Conservation (phyloP, 495 filamentous ascomycete genomes). For the Bathelium albidoporum region DNA sequence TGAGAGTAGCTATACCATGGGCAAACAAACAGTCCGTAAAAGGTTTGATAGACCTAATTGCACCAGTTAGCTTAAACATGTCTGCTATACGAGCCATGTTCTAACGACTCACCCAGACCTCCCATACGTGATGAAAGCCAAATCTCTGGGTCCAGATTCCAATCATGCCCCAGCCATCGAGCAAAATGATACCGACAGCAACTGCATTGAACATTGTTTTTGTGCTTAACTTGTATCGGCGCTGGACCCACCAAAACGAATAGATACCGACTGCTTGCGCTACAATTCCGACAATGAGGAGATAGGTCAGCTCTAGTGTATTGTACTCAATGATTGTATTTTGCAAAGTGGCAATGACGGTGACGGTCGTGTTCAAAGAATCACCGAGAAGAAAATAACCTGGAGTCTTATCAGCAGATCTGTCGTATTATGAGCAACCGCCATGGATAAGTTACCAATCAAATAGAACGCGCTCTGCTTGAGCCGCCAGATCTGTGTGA, state of each 20-base stretch:
- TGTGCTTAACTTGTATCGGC: slow-evolving; percentile 40
- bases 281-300: slow-evolving; percentile 52
- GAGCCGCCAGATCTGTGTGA: slow-evolving; percentile 49
- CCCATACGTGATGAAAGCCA: slow-evolving; percentile 54
- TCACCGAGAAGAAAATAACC: slow-evolving; percentile 57
- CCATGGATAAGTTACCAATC: slow-evolving; percentile 34
- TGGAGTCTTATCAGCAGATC: slow-evolving; percentile 9
- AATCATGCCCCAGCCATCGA: slow-evolving; percentile 58
- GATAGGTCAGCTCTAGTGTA: slow-evolving; percentile 49
- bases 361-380: slow-evolving; percentile 57
- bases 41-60: slow-evolving; percentile 44
- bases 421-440: background rate
- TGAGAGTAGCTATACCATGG: slow-evolving; percentile 61
- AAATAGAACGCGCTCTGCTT: slow-evolving; percentile 56
- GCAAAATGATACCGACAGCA: slow-evolving; percentile 45
- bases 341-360: slow-evolving; percentile 53
- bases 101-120: slow-evolving; percentile 38
- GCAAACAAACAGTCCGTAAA: slow-evolving; percentile 55
- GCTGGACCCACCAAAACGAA: slow-evolving; percentile 48
- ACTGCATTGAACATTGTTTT: slow-evolving; percentile 57
- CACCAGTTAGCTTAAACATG: background rate
- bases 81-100: background rate
- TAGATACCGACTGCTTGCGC: slow-evolving; percentile 55
- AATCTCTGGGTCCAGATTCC: slow-evolving; percentile 53
- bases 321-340: slow-evolving; percentile 53